A percentile compares a stretch with the other conserved stretches of the same genome.
Conservation (phyloP, 2,329 filamentous ascomycete genomes). For the Cryphonectria naterciae region DNA sequence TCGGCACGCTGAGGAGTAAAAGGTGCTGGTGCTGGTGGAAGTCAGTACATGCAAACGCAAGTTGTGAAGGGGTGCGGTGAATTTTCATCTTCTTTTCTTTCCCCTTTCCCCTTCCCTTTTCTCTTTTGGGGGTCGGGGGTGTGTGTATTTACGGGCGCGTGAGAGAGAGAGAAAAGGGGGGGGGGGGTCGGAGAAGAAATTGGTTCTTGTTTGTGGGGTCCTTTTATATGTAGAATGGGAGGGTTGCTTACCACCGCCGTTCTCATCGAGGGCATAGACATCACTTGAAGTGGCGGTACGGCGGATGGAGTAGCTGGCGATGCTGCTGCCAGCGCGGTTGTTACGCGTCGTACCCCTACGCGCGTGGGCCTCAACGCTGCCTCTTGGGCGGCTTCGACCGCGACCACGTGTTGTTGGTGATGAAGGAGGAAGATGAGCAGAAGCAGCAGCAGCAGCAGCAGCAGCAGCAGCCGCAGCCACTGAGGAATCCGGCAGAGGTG, state of each 20-base stretch:
- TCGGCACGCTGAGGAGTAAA: constrained; percentile 21
- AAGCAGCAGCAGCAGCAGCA: constrained; percentile 11
- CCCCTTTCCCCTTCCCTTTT: background rate
- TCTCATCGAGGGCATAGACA: constrained; percentile 10
- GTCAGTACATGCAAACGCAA: constrained; percentile 8
- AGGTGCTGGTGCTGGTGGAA: background rate
- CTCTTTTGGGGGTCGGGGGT: no score
- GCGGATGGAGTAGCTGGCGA: constrained; percentile 10
- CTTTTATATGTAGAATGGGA: no score
- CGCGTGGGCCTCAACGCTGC: constrained; percentile 20
- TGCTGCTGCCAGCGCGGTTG: constrained; percentile 13
- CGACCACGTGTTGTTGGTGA: background rate
- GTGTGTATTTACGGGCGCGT: no score
- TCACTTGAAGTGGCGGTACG: constrained; percentile 3
- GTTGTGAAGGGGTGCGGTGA: background rate
- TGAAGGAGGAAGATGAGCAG: constrained; percentile 13
- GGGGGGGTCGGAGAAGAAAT: no score
- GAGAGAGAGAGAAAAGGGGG: no score
- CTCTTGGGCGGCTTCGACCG: constrained; percentile 13
- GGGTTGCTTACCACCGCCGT: constrained; percentile 13
- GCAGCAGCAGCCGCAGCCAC: constrained; percentile 12
- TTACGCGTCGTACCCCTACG: constrained; percentile 20
- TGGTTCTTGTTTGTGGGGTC: no score
- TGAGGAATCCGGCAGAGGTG: constrained; percentile 13
- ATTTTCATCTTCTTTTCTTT: background rate